Conservation (phyloP, 768 basidiomycete species). For the Calocybe indica region DNA sequence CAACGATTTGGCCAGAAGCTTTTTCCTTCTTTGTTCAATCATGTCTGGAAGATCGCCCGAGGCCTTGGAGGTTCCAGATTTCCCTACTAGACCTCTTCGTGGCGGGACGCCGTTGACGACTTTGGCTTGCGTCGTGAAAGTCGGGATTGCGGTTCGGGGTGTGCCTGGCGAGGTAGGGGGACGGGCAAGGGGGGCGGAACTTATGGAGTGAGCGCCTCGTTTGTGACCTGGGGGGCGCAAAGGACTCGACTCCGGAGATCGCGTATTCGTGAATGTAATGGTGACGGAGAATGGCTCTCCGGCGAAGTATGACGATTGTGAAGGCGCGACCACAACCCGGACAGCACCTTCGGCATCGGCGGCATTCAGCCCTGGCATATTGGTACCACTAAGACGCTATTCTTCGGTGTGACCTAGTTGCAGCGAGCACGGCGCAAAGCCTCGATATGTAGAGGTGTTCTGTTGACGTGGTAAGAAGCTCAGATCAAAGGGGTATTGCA, state of each 20-base stretch:
- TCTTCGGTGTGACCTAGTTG: no score
- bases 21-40: conserved; percentile 49
- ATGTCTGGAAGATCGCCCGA: conserved; percentile 37
- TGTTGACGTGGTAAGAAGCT: no score
- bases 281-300: conserved; percentile 84
- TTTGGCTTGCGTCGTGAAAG: conserved; percentile 12
- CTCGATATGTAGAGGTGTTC: no score
- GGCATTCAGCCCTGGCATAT: conserved; percentile 18
- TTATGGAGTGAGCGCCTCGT: conserved; percentile 75
- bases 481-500: no score
- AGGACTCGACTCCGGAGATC: conserved; percentile 40
- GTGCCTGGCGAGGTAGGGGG: conserved; percentile 81
- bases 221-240: conserved; percentile 42
- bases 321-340: conserved; percentile 68
- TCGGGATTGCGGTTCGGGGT: conserved; percentile 27
- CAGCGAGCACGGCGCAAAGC: no score
- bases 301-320: conserved; percentile 88
- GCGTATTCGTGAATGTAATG: conserved; percentile 83
- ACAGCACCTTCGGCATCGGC: conserved; percentile 42
- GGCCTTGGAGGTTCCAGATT: conserved; percentile 18
- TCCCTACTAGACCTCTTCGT: conserved; percentile 56
- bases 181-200: conserved; percentile 73
- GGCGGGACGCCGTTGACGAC: conserved; percentile 18
- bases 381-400: no score
- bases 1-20: conserved; percentile 53